Conservation (phyloP, 129 eudicot species). For the Erigeron canadensis region DNA sequence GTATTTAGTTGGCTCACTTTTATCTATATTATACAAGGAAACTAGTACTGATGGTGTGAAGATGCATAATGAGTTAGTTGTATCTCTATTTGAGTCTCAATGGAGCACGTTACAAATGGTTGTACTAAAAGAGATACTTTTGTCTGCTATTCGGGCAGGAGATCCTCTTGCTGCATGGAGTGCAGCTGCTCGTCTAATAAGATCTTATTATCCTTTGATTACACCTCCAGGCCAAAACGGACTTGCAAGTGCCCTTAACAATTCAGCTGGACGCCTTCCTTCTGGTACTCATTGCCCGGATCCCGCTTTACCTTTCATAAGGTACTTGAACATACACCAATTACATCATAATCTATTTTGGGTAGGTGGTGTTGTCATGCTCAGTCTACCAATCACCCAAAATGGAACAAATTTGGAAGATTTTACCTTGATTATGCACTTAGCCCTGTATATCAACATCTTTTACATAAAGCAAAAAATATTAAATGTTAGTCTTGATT, state of each 20-base stretch:
- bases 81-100: constrained; percentile 86
- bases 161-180: constrained; percentile 99
- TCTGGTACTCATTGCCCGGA: constrained; percentile 91
- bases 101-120: constrained; percentile 99
- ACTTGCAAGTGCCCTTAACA: constrained; percentile 72
- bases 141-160: constrained; percentile 88
- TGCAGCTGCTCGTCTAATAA: constrained; percentile 93
- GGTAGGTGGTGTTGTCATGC: neutral
- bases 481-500: constrained; percentile 15
- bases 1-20: neutral
- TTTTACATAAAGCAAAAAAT: too few relatives aligned
- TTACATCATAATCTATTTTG: neutral
- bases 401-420: neutral
- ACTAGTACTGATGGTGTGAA: constrained; percentile 60
- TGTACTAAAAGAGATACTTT: constrained; percentile 90
- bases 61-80: constrained; percentile 65
- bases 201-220: constrained; percentile 92
- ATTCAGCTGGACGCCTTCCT: constrained; percentile 90
- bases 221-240: constrained; percentile 95
- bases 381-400: neutral
- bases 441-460: neutral
- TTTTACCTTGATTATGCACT: neutral
- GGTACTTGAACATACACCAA: constrained; percentile 42
- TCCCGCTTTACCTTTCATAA: constrained; percentile 93
- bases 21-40: constrained; percentile 45